phyloP scores from a whole-genome alignment of 1,284 basidiomycete genomes.

The Heterobasidion irregulare region DNA sequence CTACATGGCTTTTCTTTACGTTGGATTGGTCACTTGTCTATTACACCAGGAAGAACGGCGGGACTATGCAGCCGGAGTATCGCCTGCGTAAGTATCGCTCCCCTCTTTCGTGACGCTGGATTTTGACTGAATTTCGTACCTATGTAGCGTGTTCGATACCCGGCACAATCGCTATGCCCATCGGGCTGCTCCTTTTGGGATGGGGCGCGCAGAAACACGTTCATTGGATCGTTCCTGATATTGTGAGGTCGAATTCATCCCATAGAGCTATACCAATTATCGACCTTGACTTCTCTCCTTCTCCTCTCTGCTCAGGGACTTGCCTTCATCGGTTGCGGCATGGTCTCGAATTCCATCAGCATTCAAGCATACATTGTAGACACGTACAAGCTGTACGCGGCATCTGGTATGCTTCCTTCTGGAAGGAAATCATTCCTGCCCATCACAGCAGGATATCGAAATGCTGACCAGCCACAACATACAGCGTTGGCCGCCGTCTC shows the following conservation, averaged over 20 bases:
- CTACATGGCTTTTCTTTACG: slow-evolving; percentile 42
- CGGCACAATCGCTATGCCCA: slow-evolving; percentile 43
- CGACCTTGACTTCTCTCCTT: too few species aligned
- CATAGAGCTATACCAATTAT: too few species aligned
- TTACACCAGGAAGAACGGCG: slow-evolving; percentile 40
- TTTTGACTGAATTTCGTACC: too few species aligned
- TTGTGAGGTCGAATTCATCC: slow-evolving; percentile 29
- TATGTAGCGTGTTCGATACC: slow-evolving; percentile 48
- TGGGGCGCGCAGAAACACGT: slow-evolving; percentile 50
- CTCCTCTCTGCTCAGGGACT: too few species aligned
- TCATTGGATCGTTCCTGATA: slow-evolving; percentile 63
- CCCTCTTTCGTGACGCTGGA: too few species aligned
- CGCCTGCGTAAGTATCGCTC: slow-evolving; percentile 17
- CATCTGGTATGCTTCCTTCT: slow-evolving; percentile 36
- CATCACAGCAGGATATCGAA: not conserved
- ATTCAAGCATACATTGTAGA: slow-evolving; percentile 62
- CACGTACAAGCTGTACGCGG: slow-evolving; percentile 56
- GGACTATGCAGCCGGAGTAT: slow-evolving; percentile 50
- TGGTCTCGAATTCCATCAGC: too few species aligned
- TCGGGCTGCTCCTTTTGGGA: slow-evolving; percentile 56
- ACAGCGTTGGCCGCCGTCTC: slow-evolving; percentile 50
- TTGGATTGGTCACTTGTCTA: slow-evolving; percentile 48
- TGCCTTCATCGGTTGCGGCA: too few species aligned
- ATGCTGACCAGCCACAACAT: not conserved
- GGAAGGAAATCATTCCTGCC: not conserved